Base-by-base conservation (phyloP, 805 yeast genomes). In the Jamesozyma spencerorum region DNA sequence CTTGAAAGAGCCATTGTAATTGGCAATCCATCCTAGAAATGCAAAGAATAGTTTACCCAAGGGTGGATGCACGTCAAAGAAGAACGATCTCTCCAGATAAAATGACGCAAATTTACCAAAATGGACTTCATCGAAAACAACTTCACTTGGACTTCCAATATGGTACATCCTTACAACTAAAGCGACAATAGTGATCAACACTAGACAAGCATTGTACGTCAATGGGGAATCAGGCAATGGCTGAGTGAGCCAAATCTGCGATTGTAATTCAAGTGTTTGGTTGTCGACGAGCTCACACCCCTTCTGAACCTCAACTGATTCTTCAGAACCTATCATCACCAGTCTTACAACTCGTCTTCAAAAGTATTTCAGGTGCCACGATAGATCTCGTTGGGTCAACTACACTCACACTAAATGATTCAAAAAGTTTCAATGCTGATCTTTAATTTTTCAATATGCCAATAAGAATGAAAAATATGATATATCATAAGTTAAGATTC, bases 61-160 rank as follows among this genome's bases (percentile, higher is more conserved):
- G 17, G 98, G 98, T 10, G 98, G 98, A 65, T 92, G 98, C 38
- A 92, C 76, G 64, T 92, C 98, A 56, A 92, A 92, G 63, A 86
- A 92, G 62, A 85, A 92, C 0, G 95, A 82, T 46, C 95, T 73
- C 62, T 90, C 84, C 43, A 90, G 65, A 63, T 90, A 90, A 63
- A 81, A 81, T 1, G 86, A 75, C 5, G 90, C 88, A 60, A 83
- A 83, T 54, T 83, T 83, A 26, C 94, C 94, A 54, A 84, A 84
- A 60, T 84, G 94, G 14, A 82, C 92, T 56, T 84, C 94, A 64
- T 84, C 94, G 51, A 84, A 84, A 2, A 84, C 92, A 42, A 84
- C 94, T 57, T 80, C 80, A 45, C 70, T 68, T 2, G 94, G 94
- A 37, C 64, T 67, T 57, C 77, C 69, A 41, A 84, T 71, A 42